phyloP scores from a whole-genome alignment of 1,139 yeast genomes.

The Suhomyces wounanorum region DNA sequence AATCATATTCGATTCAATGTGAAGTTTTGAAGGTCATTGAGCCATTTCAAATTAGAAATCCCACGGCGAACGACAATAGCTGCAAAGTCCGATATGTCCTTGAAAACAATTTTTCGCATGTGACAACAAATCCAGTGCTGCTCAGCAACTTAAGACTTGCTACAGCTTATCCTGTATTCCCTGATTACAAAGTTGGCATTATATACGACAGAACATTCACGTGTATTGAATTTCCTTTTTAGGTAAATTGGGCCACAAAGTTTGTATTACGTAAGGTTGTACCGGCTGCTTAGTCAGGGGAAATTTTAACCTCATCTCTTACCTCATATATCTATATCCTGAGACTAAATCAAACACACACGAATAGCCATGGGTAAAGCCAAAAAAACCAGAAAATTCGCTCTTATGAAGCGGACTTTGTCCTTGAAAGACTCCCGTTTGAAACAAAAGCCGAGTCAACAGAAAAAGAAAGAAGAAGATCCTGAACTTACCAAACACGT shows the following conservation, averaged over 20 bases:
- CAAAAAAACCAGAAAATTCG: constrained; percentile 94
- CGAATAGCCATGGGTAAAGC: constrained; percentile 79
- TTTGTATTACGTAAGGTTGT: background rate
- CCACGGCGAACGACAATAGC: too few species aligned
- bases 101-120: too few species aligned
- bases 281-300: constrained; percentile 6
- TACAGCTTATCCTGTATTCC: too few species aligned
- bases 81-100: too few species aligned
- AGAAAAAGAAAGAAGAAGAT: constrained; percentile 53
- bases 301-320: constrained; percentile 15
- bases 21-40: background rate
- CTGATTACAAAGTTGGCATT: too few species aligned
- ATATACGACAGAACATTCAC: background rate
- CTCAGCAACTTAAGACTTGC: too few species aligned
- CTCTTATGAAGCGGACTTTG: constrained; percentile 81
- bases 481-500: constrained; percentile 81
- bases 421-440: constrained; percentile 72
- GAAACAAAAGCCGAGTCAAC: constrained; percentile 24
- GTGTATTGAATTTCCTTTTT: background rate
- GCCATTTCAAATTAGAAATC: background rate
- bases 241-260: background rate
- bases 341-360: constrained; percentile 14
- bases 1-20: background rate
- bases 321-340: background rate
- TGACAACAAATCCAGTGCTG: too few species aligned